These are phyloP conservation scores for Lactarius trivialis DNA, from an alignment of 768 basidiomycete species.

Conservation along the genomic window DNA sequence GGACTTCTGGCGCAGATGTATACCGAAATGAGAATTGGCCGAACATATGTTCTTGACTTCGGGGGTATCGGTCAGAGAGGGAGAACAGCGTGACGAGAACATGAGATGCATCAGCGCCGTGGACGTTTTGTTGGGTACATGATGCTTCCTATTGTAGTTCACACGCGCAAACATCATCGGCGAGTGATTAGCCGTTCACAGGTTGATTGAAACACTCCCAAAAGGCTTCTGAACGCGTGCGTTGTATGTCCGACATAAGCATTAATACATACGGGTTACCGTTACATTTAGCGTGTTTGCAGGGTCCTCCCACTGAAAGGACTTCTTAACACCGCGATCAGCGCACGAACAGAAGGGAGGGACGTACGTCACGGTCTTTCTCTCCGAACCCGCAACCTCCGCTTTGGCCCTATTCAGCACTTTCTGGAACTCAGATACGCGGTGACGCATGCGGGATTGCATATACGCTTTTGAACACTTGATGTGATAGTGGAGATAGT, in stretches of 20 bases:
- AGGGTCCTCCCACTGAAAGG: constrained; percentile 22
- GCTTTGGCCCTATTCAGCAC: constrained; percentile 94
- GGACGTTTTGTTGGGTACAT: background rate
- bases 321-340: background rate
- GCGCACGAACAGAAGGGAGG: background rate
- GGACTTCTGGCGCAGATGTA: background rate
- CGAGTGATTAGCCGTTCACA: background rate
- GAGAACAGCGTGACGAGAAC: background rate
- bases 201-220: background rate
- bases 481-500: constrained; percentile 99
- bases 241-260: background rate
- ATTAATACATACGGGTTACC: constrained; percentile 19
- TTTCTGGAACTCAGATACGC: constrained; percentile 94
- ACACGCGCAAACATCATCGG: background rate
- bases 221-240: background rate
- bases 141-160: background rate
- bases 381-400: constrained; percentile 72
- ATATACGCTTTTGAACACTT: constrained; percentile 99
- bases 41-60: background rate
- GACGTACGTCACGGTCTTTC: constrained; percentile 85
- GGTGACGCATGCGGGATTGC: constrained; percentile 93
- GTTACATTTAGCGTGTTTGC: constrained; percentile 20
- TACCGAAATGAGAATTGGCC: background rate
- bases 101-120: background rate
- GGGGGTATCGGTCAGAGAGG: background rate